Conservation (phyloP, 2,329 filamentous ascomycete genomes). For the Botrytis squamosa region DNA sequence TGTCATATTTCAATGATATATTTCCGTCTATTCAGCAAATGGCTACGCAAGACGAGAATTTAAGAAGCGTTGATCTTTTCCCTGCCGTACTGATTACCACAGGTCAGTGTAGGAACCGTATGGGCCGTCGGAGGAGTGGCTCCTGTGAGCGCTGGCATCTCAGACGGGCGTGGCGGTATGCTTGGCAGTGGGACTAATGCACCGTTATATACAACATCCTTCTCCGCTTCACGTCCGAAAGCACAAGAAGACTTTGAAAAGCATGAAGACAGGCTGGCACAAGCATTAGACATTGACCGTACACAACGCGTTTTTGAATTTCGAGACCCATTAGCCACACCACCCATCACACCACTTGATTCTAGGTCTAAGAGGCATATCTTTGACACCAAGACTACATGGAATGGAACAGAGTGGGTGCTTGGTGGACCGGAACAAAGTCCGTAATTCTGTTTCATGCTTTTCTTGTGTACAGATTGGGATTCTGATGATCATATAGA, state of each 20-base stretch:
- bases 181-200: conserved; percentile 72
- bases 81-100: conserved; percentile 31
- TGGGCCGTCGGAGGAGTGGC: conserved; percentile 76
- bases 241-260: conserved; percentile 62
- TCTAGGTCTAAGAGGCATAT: conserved; percentile 27
- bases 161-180: conserved; percentile 62
- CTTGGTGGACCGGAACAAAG: conserved; percentile 29
- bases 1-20: neutral
- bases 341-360: conserved; percentile 33
- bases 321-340: conserved; percentile 33
- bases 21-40: neutral
- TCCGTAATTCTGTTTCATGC: conserved; percentile 20
- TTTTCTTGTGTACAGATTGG: neutral
- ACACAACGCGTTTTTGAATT: conserved; percentile 64
- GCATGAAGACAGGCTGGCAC: conserved; percentile 72
- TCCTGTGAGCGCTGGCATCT: conserved; percentile 53
- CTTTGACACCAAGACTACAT: conserved; percentile 38
- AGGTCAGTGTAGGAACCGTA: conserved; percentile 66
- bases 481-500: conserved; percentile 28
- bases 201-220: conserved; percentile 58
- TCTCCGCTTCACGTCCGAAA: conserved; percentile 44
- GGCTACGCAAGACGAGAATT: neutral
- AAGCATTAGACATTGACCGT: conserved; percentile 77
- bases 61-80: neutral
- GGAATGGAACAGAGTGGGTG: conserved; percentile 38